Conservation (phyloP, 2,329 filamentous ascomycete species). For the Aspergillus fischeri region DNA sequence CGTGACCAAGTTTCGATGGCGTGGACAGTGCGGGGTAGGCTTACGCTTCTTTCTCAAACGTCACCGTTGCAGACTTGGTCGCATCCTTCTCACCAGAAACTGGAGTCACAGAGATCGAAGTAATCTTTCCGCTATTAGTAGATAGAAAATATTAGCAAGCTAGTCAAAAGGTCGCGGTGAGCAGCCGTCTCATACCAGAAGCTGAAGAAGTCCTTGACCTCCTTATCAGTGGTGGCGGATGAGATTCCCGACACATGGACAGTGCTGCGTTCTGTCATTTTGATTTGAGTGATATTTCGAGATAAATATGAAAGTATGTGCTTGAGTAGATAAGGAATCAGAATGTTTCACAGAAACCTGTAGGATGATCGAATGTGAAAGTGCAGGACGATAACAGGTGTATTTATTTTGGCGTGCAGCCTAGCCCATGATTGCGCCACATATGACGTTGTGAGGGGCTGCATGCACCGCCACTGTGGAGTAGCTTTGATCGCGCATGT, state of each 20-base stretch:
- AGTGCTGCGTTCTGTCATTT: slow-evolving; percentile 57
- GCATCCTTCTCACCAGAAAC: slow-evolving; percentile 52
- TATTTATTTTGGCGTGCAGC: slow-evolving; percentile 13
- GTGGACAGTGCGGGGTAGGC: slow-evolving; percentile 27
- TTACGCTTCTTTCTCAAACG: slow-evolving; percentile 88
- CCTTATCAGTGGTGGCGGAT: slow-evolving; percentile 74
- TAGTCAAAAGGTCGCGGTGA: background rate
- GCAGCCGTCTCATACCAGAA: slow-evolving; percentile 67
- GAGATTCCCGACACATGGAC: slow-evolving; percentile 91
- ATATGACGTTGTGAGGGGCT: slow-evolving; percentile 30
- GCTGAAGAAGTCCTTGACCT: slow-evolving; percentile 95
- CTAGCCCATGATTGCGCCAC: slow-evolving; percentile 23
- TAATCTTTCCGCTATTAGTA: slow-evolving; percentile 76
- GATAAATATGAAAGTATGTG: background rate
- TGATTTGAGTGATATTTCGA: slow-evolving; percentile 20
- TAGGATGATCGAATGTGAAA: background rate
- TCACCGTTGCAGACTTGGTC: slow-evolving; percentile 81
- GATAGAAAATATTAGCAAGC: background rate
- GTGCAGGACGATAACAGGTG: slow-evolving; percentile 4
- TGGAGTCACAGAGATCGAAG: slow-evolving; percentile 69
- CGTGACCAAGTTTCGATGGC: slow-evolving; percentile 5
- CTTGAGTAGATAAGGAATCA: background rate
- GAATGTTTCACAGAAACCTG: background rate
- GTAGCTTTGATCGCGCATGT: slow-evolving; percentile 8
- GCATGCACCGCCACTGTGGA: slow-evolving; percentile 25